Base-by-base conservation (phyloP, 495 filamentous ascomycete genomes). In the Penicillium nucicola region DNA sequence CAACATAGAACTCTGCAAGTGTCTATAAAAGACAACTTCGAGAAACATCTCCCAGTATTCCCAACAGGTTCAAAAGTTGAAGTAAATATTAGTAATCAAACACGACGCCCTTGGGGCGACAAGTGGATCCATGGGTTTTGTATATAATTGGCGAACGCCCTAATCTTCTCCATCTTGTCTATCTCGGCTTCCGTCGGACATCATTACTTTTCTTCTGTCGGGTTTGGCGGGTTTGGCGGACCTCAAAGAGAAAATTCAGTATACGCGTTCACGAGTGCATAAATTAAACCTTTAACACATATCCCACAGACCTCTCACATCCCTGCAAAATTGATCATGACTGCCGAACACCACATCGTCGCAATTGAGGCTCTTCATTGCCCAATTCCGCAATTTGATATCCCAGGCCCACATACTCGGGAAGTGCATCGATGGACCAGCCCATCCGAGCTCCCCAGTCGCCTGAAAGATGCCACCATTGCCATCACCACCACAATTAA, bases 391-490 rank as follows among this genome's bases (percentile, higher is more conserved):
- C 11, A 46, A 1, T 68, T 78, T 38, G 48, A 57, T 43, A 57
- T 78, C 17, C 71, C 72, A 13, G 50, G 52, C 11, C 55, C 57
- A 2, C 63, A 77, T 53, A 72, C 58, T 5, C 39, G 43, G 6
- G 39, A 61, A 20, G 68, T 61, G 39, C 66, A 74, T 47, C 58
- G 64, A 36, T 54, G 62, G 18, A 77, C 70, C 15, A 23, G 32
- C 1, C 55, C 56, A 6, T 51, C 62, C 2, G 60, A 75, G 11
- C 49, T 81, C 1, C 46, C 53, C 15, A 52, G 58, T 20, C 60
- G 77, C 25, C 55, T 80, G 22, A 50, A 53, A 25, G 66, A 78
- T 51, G 79, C 79, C 18, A 76, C 73, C 20, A 76, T 83, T 30
- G 42, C 76, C 11, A 71, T 81, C 40, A 62, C 66, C 5, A 77